A percentile compares a stretch with the other conserved stretches of the same genome.
phyloP scores from a whole-genome alignment of 371 early-diverging fungal species.

The Syncephalastrum contaminatum region DNA sequence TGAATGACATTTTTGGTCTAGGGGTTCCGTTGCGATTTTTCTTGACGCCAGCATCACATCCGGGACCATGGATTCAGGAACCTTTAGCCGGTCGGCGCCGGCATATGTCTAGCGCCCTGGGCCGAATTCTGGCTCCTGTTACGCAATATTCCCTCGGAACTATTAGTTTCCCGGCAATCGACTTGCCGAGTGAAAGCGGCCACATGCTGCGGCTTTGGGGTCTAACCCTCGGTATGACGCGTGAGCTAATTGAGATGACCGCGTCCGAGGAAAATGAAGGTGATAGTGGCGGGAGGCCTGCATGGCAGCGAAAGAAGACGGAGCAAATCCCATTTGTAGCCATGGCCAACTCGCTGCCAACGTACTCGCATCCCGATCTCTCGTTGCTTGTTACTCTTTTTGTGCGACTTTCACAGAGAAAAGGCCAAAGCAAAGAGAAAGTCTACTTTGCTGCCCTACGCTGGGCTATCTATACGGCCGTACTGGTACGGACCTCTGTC shows the following conservation, averaged over 20 bases:
- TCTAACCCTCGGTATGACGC: constrained; percentile 65
- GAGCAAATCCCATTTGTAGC: constrained; percentile 11
- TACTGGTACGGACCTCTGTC: no score
- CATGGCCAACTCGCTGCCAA: constrained; percentile 7
- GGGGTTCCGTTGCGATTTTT: constrained; percentile 55
- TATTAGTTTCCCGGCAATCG: constrained; percentile 36
- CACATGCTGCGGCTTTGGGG: constrained; percentile 61
- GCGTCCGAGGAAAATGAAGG: constrained; percentile 7
- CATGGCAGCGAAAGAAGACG: constrained; percentile 15
- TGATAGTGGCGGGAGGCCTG: constrained; percentile 18
- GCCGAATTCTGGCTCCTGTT: constrained; percentile 13
- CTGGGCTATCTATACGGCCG: no score
- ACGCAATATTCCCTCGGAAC: constrained; percentile 23
- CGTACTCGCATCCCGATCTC: constrained; percentile 3
- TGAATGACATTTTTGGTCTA: constrained; percentile 5
- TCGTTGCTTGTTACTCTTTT: neutral
- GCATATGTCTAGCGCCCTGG: constrained; percentile 13
- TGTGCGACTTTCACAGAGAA: no score
- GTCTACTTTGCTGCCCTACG: no score
- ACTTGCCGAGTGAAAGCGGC: constrained; percentile 37
- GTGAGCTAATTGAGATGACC: constrained; percentile 52
- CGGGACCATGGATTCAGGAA: constrained; percentile 29
- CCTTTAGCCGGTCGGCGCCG: constrained; percentile 22
- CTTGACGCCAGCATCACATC: constrained; percentile 34
- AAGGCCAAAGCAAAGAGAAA: no score